These are phyloP conservation scores for Podospora anserina DNA, from an alignment of 495 filamentous ascomycete genomes.

Conservation along the genomic window DNA sequence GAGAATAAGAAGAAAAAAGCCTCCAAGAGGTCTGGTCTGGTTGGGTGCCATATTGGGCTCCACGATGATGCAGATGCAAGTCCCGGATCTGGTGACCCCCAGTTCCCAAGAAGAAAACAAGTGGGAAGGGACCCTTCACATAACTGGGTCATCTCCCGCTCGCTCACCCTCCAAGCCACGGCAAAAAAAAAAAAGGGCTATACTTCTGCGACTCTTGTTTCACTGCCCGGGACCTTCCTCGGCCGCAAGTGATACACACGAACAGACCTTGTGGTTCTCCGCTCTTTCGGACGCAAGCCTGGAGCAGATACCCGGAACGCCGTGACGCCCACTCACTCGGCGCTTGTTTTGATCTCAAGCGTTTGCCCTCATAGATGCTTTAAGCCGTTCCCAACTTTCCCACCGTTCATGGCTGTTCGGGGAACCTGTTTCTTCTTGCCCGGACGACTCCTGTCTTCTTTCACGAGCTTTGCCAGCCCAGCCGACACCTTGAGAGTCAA, in stretches of 20 bases:
- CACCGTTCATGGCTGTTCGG: not conserved
- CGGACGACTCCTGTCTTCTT: not conserved
- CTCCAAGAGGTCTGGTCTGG: not conserved
- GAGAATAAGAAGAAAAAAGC: slow-evolving; percentile 6
- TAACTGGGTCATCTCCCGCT: not conserved
- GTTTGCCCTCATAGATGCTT: not conserved
- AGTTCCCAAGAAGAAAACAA: not conserved
- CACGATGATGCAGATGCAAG: not conserved
- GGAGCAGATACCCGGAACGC: slow-evolving; percentile 12
- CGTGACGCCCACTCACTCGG: not conserved
- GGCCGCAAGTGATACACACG: not conserved
- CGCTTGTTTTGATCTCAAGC: slow-evolving; percentile 6
- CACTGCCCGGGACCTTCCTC: not conserved
- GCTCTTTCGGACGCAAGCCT: slow-evolving; percentile 9
- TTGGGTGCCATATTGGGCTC: slow-evolving; percentile 6
- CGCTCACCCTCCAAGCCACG: not conserved
- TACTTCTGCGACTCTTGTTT: not conserved
- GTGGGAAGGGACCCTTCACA: not conserved
- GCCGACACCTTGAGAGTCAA: not conserved
- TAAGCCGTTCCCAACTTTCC: not conserved
- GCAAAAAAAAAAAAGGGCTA: not conserved
- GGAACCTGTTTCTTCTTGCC: no score
- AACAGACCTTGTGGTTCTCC: not conserved
- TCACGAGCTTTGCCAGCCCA: not conserved
- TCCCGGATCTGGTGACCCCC: slow-evolving; percentile 7